Evolutionary conservation across 306 rosid species (phyloP).

Genomic region (Rosa multiflora): DNA sequence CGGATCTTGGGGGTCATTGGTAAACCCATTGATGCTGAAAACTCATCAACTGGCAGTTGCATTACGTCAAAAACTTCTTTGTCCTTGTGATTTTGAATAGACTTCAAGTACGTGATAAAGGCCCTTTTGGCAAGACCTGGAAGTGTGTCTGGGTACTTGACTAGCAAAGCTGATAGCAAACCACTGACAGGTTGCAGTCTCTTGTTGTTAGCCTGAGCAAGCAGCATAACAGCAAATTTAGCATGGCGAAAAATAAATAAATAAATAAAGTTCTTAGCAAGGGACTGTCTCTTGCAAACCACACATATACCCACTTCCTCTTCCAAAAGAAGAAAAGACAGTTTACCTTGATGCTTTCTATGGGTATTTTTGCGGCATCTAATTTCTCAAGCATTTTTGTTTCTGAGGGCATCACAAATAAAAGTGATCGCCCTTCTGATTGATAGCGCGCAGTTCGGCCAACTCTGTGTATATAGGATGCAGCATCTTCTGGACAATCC

Average conservation of each 20-base stretch:
- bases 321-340: background rate
- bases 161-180: constrained; percentile 69
- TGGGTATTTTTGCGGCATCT: constrained; percentile 68
- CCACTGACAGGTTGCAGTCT: constrained; percentile 70
- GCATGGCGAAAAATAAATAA: background rate
- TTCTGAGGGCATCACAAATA: constrained; percentile 82
- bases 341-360: constrained; percentile 63
- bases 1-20: constrained; percentile 83
- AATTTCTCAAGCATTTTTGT: constrained; percentile 72
- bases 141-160: constrained; percentile 63
- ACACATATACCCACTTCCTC: background rate
- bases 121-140: constrained; percentile 77
- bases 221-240: constrained; percentile 26
- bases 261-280: background rate
- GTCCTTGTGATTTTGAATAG: constrained; percentile 72
- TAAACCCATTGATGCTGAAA: constrained; percentile 81
- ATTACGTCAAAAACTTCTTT: constrained; percentile 79
- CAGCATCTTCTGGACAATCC: constrained; percentile 90
- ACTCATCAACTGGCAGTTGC: constrained; percentile 69
- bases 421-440: constrained; percentile 72
- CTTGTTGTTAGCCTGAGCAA: constrained; percentile 63
- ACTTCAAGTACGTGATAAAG: constrained; percentile 66
- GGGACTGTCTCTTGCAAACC: background rate
- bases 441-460: constrained; percentile 93
- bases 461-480: constrained; percentile 90